phyloP scores from a whole-genome alignment of 2,329 filamentous ascomycete species.

The Westerdykella ornata region DNA sequence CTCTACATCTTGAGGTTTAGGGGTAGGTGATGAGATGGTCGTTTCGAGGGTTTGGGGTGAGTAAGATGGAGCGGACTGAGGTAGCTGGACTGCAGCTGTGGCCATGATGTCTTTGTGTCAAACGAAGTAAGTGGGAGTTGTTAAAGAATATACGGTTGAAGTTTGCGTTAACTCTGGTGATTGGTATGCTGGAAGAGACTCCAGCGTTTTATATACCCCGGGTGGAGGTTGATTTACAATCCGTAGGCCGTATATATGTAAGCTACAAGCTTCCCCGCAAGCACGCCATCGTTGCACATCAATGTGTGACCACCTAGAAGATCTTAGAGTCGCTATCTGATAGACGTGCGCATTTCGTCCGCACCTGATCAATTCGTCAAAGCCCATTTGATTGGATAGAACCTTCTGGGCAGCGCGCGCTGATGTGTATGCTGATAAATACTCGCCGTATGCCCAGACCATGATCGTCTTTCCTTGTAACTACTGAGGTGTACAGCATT shows the following conservation, averaged over 20 bases:
- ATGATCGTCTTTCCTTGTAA: too few relatives aligned
- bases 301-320: conserved; percentile 14
- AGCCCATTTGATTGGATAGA: not conserved
- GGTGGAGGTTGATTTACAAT: conserved; percentile 1
- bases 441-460: too few relatives aligned
- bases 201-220: conserved; percentile 4
- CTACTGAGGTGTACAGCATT: too few relatives aligned
- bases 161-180: not conserved
- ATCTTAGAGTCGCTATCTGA: conserved; percentile 9
- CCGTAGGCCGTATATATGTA: conserved; percentile 13
- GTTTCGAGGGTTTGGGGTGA: conserved; percentile 10
- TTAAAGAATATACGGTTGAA: not conserved
- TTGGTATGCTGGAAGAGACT: conserved; percentile 6
- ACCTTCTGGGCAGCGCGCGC: not conserved
- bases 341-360: conserved; percentile 1
- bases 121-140: not conserved
- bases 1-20: conserved; percentile 18
- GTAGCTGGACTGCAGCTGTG: conserved; percentile 22
- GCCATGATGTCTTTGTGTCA: conserved; percentile 14
- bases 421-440: conserved; percentile 1
- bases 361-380: not conserved
- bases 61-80: conserved; percentile 14
- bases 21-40: not conserved
- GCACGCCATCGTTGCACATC: conserved; percentile 21
- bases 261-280: conserved; percentile 28